Evolutionary conservation across 495 filamentous ascomycete genomes (phyloP), one percentile per base, ranked within the genome.

Genomic region (Lepidopterella palustris): DNA sequence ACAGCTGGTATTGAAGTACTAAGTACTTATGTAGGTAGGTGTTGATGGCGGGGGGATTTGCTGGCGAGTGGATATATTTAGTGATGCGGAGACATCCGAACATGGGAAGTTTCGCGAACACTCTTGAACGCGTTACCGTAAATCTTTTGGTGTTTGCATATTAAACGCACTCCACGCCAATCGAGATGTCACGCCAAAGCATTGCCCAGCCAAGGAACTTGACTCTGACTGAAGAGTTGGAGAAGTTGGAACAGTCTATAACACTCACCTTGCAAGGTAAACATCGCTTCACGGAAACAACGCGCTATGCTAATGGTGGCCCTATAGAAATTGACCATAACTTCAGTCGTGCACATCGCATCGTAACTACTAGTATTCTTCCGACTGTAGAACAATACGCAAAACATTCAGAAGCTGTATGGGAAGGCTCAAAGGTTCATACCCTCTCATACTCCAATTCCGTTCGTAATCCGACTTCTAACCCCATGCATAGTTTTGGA

Each of bases 361-460:
- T 97, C 57, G 92, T 98, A 35, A 97, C 93, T 9, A 86, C 87
- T 0, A 95, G 87, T 61, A 96, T 98, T 53, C 76, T 98, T 8
- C 93, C 93, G 13, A 79, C 96, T 3, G 90, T 98, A n/a, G 91
- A 97, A 70, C 87, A 95, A 68, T 98, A 97, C 75, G 89, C 88
- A 24, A 89, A 96, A 62, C 87, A 96, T 70, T 97, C 93, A 0
- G 87, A 86, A 55, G 82, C 89, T 51, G 93, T 98, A 21, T 98
- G 95, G 95, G 90, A 97, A 63, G 90, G 92, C 29, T 92, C 93
- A 51, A 96, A 96, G 82, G 91, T 90, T 53, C 15, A 68, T 49
- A 23, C 26, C 24, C 39, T 11, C 4, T 23, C 18, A 47, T 5
- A 45, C 6, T 39, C 21, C 11, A 23, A 8, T 20, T 15, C 20